phyloP scores from a whole-genome alignment of 306 rosid species.

The Vigna radiata region DNA sequence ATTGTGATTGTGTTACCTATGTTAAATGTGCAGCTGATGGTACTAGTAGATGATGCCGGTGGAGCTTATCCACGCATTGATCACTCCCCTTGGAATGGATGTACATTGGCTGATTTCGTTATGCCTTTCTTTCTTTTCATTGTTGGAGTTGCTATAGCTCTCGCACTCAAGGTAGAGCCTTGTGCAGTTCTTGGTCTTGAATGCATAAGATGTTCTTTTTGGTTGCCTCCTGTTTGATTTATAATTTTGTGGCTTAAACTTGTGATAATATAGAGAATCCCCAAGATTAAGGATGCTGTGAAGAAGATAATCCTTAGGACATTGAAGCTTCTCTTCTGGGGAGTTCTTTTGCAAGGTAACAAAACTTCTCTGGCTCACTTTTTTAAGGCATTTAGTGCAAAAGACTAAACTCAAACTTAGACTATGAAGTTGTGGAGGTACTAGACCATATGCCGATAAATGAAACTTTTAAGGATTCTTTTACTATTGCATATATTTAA shows the following conservation, averaged over 20 bases:
- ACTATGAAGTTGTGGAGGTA: neutral
- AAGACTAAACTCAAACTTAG: neutral
- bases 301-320: conserved; percentile 74
- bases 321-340: conserved; percentile 89
- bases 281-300: conserved; percentile 53
- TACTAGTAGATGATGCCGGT: conserved; percentile 89
- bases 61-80: conserved; percentile 78
- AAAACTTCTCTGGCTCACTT: neutral
- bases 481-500: neutral
- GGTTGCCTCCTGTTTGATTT: neutral
- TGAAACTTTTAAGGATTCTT: conserved; percentile 12
- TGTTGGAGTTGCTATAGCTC: conserved; percentile 89
- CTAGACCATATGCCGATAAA: neutral
- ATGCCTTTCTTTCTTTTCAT: conserved; percentile 98
- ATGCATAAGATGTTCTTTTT: neutral
- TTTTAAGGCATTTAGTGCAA: neutral
- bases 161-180: conserved; percentile 76
- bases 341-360: conserved; percentile 82
- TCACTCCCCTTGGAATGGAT: conserved; percentile 95
- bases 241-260: neutral
- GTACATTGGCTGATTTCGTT: conserved; percentile 86
- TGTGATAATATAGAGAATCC: conserved; percentile 55
- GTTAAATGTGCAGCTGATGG: conserved; percentile 61
- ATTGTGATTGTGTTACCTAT: neutral
- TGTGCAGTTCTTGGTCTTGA: neutral